Evolutionary conservation across 2,329 filamentous ascomycete species (phyloP).

Genomic region (Neonectria ditissima): DNA sequence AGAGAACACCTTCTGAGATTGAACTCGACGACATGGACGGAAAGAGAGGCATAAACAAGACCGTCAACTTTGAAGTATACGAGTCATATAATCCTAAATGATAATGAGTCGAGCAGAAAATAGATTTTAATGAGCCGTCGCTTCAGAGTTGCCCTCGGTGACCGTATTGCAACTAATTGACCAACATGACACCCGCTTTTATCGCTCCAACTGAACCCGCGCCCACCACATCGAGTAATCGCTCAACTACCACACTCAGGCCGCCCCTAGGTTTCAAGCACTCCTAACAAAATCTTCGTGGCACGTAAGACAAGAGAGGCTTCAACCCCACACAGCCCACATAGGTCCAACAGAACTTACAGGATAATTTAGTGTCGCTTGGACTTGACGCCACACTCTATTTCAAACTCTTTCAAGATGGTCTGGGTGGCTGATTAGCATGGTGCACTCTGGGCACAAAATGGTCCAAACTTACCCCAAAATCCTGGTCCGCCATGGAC

Average conservation of each 20-base stretch:
- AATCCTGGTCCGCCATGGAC: conserved; percentile 66
- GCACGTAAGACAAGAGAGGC: neutral
- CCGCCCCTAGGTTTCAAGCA: too few relatives aligned
- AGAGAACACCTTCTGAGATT: conserved; percentile 37
- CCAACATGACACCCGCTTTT: neutral
- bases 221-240: too few relatives aligned
- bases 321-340: too few relatives aligned
- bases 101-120: neutral
- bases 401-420: conserved; percentile 40
- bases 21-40: conserved; percentile 41
- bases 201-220: neutral
- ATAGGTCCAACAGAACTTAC: neutral
- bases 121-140: neutral
- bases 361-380: neutral
- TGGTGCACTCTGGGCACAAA: neutral
- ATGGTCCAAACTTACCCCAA: conserved; percentile 52
- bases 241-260: too few relatives aligned
- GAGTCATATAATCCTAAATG: conserved; percentile 11
- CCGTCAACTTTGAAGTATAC: conserved; percentile 29
- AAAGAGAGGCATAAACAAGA: conserved; percentile 41
- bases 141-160: neutral
- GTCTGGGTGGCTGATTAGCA: conserved; percentile 26
- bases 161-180: neutral
- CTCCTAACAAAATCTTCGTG: too few relatives aligned
- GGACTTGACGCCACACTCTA: conserved; percentile 32